phyloP scores from a whole-genome alignment of 371 early-diverging fungal genomes.

The Mortierella sp. region DNA sequence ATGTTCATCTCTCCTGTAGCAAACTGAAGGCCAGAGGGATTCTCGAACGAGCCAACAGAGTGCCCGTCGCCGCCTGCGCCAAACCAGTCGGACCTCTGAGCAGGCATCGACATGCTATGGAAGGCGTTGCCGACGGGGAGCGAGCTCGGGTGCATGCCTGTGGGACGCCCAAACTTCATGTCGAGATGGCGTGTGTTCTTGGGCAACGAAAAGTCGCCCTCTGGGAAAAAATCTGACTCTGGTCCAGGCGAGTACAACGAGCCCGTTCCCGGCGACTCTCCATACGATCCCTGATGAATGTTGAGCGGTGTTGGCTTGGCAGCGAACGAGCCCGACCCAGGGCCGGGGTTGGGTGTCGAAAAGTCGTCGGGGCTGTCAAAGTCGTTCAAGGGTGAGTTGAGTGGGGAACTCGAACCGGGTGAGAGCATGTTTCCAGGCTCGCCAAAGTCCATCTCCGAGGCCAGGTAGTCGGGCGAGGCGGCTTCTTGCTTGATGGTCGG shows the following conservation, averaged over 20 bases:
- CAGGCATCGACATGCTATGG: conserved; percentile 59
- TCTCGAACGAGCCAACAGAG: conserved; percentile 54
- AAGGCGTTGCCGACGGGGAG: conserved; percentile 35
- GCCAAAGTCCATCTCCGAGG: conserved; percentile 55
- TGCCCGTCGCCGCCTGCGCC: conserved; percentile 50
- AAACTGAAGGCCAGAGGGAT: conserved; percentile 55
- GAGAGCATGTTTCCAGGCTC: conserved; percentile 54
- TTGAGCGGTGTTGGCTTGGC: conserved; percentile 37
- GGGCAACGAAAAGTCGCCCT: conserved; percentile 52
- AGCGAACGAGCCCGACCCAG: conserved; percentile 5
- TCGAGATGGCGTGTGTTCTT: conserved; percentile 37
- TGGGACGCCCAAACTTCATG: conserved; percentile 50
- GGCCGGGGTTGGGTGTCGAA: conserved; percentile 9
- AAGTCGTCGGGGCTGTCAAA: conserved; percentile 56
- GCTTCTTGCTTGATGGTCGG: conserved; percentile 51
- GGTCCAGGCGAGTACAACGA: conserved; percentile 51
- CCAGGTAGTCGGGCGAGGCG: conserved; percentile 48
- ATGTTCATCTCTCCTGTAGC: conserved; percentile 51
- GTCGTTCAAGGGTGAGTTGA: conserved; percentile 55
- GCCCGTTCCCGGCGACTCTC: conserved; percentile 52
- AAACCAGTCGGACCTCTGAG: conserved; percentile 55
- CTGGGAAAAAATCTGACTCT: conserved; percentile 57
- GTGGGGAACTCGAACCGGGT: conserved; percentile 52
- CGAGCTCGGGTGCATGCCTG: conserved; percentile 27
- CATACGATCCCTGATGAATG: conserved; percentile 46